These are phyloP conservation scores for Nannochloris sp. DNA, from an alignment of 139 green algal species.

Conservation along the genomic window DNA sequence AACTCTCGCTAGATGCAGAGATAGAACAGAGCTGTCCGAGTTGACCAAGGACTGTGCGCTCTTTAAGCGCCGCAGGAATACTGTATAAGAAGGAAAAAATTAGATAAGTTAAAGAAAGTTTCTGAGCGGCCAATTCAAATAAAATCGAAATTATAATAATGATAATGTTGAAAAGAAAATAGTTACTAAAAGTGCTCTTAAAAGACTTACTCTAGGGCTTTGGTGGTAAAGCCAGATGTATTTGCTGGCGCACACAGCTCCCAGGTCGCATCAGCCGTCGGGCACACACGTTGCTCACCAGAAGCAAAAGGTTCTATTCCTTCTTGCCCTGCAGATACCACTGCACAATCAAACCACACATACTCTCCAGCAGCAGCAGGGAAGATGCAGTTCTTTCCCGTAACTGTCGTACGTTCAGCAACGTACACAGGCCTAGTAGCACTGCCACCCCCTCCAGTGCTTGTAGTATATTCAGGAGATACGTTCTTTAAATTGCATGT, in stretches of 20 bases:
- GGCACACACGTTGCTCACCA: no score
- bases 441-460: no score
- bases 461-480: neutral
- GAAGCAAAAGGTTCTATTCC: no score
- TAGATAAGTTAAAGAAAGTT: no score
- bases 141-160: no score
- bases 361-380: conserved; percentile 3
- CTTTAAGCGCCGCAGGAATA: neutral
- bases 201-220: neutral
- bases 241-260: neutral
- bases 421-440: neutral
- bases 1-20: neutral
- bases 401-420: neutral
- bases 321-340: neutral
- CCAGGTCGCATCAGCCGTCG: neutral
- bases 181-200: no score
- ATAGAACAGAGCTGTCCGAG: neutral
- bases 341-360: neutral
- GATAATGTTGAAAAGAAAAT: no score
- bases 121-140: no score
- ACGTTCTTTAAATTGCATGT: neutral
- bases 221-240: neutral
- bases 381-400: conserved; percentile 4
- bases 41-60: neutral
- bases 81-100: no score